phyloP scores from a whole-genome alignment of 257 asterid species.

The Lavandula angustifolia region DNA sequence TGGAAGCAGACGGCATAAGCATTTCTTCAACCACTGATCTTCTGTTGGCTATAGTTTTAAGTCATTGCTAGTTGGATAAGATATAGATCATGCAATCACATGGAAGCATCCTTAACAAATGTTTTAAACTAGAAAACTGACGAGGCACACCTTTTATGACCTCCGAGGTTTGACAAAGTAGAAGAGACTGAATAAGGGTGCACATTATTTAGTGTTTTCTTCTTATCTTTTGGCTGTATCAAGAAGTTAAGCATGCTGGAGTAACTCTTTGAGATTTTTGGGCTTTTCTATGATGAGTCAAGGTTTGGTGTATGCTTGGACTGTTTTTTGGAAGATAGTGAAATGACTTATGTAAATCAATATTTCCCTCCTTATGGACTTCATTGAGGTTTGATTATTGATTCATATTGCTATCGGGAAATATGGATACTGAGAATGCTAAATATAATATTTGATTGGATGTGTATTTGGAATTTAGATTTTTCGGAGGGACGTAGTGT shows the following conservation, averaged over 20 bases:
- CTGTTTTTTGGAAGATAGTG: not conserved
- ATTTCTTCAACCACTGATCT: not conserved
- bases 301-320: not conserved
- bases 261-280: not conserved
- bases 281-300: not conserved
- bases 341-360: not conserved
- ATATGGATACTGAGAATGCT: not conserved
- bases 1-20: constrained; percentile 18
- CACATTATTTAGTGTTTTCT: not conserved
- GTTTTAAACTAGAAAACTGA: constrained; percentile 8
- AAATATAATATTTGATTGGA: not conserved
- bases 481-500: not conserved
- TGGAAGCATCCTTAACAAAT: not conserved
- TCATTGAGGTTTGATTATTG: not conserved
- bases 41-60: constrained; percentile 15
- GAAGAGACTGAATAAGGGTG: not conserved
- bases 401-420: not conserved
- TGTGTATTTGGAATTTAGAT: not conserved
- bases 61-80: constrained; percentile 11
- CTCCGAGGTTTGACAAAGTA: not conserved
- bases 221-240: not conserved
- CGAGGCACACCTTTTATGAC: constrained; percentile 12
- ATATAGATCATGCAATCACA: not conserved
- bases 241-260: not conserved
- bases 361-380: not conserved